These are phyloP conservation scores for Colletotrichum higginsianum DNA, from an alignment of 2,329 filamentous ascomycete genomes.

Conservation along the genomic window DNA sequence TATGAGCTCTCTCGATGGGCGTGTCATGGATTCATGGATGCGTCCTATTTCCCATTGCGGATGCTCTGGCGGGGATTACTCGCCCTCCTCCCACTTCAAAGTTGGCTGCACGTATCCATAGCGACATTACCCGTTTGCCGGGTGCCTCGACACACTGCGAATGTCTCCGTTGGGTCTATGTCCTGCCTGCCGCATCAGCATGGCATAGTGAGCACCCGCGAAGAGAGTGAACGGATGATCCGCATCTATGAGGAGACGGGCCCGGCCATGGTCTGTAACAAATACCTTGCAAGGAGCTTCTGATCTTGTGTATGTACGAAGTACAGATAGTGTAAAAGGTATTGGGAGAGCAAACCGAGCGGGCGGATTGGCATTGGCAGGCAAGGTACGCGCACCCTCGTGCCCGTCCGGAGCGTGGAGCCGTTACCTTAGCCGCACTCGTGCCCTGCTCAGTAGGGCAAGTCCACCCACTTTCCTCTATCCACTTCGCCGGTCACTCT, in stretches of 20 bases:
- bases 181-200: conserved; percentile 3
- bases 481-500: conserved; percentile 16
- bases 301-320: not conserved
- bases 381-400: conserved; percentile 22
- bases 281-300: conserved; percentile 4
- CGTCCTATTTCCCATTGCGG: too few species aligned
- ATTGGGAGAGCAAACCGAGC: conserved; percentile 21
- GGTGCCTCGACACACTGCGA: not conserved
- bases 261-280: conserved; percentile 27
- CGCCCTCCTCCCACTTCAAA: not conserved
- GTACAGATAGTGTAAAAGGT: not conserved
- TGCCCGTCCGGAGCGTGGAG: conserved; percentile 21
- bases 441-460: conserved; percentile 35
- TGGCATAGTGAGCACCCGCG: conserved; percentile 6
- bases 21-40: not conserved
- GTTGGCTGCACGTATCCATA: not conserved
- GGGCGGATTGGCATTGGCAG: conserved; percentile 21
- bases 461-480: conserved; percentile 23
- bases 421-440: conserved; percentile 19
- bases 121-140: not conserved
- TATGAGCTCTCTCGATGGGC: conserved; percentile 2
- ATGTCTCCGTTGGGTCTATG: conserved; percentile 1
- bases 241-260: conserved; percentile 22
- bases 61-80: not conserved
- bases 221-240: conserved; percentile 23